Conservation (phyloP, 768 basidiomycete species). For the Leccinum incarnatum region DNA sequence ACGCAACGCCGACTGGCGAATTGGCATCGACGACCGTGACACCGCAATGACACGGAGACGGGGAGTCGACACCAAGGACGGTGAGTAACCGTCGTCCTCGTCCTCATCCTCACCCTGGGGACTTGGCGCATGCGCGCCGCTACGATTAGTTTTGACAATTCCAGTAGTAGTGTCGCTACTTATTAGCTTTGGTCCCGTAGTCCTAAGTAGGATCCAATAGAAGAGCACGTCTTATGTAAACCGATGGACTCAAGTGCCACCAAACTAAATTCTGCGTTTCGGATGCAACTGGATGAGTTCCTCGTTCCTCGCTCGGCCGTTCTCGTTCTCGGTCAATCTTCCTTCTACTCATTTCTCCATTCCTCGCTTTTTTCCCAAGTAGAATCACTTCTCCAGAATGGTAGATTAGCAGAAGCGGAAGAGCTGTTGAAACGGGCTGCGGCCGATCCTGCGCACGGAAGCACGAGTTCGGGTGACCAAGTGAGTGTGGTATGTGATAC, state of each 20-base stretch:
- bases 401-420: constrained; percentile 62
- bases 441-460: constrained; percentile 25
- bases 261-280: not conserved
- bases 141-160: no score
- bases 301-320: constrained; percentile 59
- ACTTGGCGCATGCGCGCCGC: no score
- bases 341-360: constrained; percentile 63
- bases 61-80: no score
- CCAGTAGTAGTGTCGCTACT: no score
- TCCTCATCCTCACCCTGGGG: no score
- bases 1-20: no score
- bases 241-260: not conserved
- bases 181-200: no score
- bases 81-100: no score
- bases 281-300: constrained; percentile 17
- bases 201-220: no score
- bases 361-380: constrained; percentile 72
- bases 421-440: constrained; percentile 58
- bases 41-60: no score
- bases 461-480: constrained; percentile 5
- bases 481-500: constrained; percentile 4
- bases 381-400: constrained; percentile 63
- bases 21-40: no score
- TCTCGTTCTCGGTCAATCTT: constrained; percentile 59
- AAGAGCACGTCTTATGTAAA: constrained; percentile 13